Evolutionary conservation across 176 grass and related monocot genomes (phyloP).

Genomic region (Elymus sibiricus): DNA sequence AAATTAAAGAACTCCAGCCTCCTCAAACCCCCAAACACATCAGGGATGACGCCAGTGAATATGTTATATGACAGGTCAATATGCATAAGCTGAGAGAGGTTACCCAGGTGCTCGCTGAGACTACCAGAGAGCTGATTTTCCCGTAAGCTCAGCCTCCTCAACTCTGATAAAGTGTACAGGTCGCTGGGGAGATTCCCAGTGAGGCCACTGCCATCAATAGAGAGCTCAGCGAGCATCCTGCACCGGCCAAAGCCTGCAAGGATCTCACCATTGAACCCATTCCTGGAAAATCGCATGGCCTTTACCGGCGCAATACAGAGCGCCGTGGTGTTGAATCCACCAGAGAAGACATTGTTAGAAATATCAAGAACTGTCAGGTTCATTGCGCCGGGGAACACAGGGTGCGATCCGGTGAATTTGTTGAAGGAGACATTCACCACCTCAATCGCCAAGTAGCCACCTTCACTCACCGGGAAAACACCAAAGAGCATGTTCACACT

Average conservation of each 20-base stretch:
- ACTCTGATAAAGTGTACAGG: conserved; percentile 26
- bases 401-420: conserved; percentile 35
- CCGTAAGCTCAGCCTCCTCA: conserved; percentile 35
- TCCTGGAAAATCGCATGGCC: conserved; percentile 39
- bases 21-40: conserved; percentile 47
- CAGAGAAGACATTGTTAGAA: conserved; percentile 30
- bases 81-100: conserved; percentile 41
- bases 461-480: not conserved
- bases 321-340: not conserved
- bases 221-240: conserved; percentile 40
- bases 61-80: conserved; percentile 48
- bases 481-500: conserved; percentile 43
- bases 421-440: conserved; percentile 59
- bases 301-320: conserved; percentile 13
- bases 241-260: not conserved
- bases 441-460: conserved; percentile 33
- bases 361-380: conserved; percentile 53
- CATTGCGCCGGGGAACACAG: not conserved
- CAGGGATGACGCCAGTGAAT: conserved; percentile 45
- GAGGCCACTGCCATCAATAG: conserved; percentile 22
- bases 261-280: conserved; percentile 7
- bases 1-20: conserved; percentile 45
- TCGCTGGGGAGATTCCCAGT: conserved; percentile 31
- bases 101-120: conserved; percentile 26
- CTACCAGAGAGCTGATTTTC: conserved; percentile 39